Base-by-base conservation (phyloP, 2,329 filamentous ascomycete species). In the Diaporthe destruens region DNA sequence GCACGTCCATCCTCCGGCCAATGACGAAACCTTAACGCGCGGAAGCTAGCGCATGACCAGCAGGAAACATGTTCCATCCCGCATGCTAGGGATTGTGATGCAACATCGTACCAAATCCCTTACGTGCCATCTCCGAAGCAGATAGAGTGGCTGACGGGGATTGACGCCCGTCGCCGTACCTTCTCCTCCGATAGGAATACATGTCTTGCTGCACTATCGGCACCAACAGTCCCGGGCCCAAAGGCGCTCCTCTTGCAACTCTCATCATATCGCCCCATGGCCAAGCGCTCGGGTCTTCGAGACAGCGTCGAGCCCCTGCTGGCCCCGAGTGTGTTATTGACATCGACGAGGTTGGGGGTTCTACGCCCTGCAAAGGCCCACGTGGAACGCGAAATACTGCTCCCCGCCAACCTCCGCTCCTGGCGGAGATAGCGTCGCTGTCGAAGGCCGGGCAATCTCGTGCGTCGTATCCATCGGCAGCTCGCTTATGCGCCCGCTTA, bases 21-120 rank as follows among this genome's bases (percentile, higher is more conserved):
- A 65, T 65, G 61, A 65, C 61, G 44, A 65, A 65, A 65, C 61
- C 61, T 65, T 53, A 65, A 36, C 44, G 61, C 61, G 61, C 61
- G 61, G 61, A 65, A 65, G 61, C 61, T 65, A 51, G 61, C 34
- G 61, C 44, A 51, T 51, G 44, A 65, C 61, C 61, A 65, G 61
- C 61, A 51, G 36, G 61, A 44, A 44, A 65, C 12, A 65, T 65
- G 61, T 65, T 65, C 61, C 44, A 65, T 65, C 61, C 44, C 61
- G 29, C 61, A 32, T 39, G n/a, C 61, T 65, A 65, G 61, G 44
- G 61, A 51, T 39, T 65, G 61, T 65, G 61, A 65, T 65, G 61
- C 61, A 65, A 65, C 61, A 65, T 65, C 61, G 49, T 69, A 49
- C 25, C 39, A 49, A 56, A 57, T 69, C 36, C 66, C 66, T 44